A percentile compares a stretch with the other conserved stretches of the same genome.
phyloP scores from a whole-genome alignment of 2,329 filamentous ascomycete genomes.

The Diaporthe ampelina region DNA sequence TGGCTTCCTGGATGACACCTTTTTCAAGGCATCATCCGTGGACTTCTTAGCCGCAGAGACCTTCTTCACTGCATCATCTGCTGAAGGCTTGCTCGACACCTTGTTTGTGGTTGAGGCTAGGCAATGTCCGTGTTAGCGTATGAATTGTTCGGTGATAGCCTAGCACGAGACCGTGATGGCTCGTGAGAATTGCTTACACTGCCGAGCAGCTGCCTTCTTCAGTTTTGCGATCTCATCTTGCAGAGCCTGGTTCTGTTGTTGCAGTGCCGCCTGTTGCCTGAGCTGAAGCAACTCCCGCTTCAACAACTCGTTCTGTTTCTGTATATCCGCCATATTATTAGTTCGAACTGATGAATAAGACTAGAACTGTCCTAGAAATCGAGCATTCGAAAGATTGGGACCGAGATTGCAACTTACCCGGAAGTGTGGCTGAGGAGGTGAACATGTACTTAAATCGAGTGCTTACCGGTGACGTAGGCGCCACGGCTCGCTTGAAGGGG shows the following conservation, averaged over 20 bases:
- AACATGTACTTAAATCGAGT: conserved; percentile 22
- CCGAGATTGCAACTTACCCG: neutral
- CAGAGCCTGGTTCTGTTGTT: conserved; percentile 32
- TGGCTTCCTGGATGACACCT: conserved; percentile 3
- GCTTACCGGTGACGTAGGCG: conserved; percentile 35
- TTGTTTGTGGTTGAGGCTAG: conserved; percentile 22
- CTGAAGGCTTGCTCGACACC: conserved; percentile 25
- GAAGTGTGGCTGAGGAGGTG: conserved; percentile 31
- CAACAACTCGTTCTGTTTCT: conserved; percentile 28
- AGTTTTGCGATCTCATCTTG: conserved; percentile 37
- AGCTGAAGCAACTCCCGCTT: conserved; percentile 38
- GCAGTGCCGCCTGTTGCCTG: conserved; percentile 32
- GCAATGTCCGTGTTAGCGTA: conserved; percentile 19
- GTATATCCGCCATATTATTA: conserved; percentile 37
- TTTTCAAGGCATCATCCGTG: conserved; percentile 5
- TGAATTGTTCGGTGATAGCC: neutral
- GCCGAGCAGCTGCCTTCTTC: conserved; percentile 35
- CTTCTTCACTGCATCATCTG: conserved; percentile 30
- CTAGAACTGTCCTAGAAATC: neutral
- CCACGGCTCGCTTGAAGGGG: neutral
- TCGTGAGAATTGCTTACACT: conserved; percentile 32
- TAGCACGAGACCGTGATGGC: neutral
- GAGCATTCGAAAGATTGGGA: neutral
- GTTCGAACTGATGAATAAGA: neutral
- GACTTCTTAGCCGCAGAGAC: neutral